A percentile compares a stretch with the other conserved stretches of the same genome.
phyloP scores from a whole-genome alignment of 768 basidiomycete species.

The Termitomyces sp. region DNA sequence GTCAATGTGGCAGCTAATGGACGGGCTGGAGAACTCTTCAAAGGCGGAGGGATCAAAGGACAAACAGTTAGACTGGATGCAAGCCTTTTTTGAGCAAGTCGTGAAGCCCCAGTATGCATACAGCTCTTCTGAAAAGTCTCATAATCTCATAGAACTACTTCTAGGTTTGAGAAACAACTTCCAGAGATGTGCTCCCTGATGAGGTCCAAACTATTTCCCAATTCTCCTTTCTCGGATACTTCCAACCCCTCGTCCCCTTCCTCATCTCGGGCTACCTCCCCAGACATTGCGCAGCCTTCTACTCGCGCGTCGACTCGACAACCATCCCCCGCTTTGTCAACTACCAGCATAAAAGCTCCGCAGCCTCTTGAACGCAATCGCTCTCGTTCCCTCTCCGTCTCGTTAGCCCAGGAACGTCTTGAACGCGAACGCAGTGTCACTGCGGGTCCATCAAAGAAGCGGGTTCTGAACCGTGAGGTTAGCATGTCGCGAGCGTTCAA shows the following conservation, averaged over 20 bases:
- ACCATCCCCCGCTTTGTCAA: slow-evolving; percentile 20
- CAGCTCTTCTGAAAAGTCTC: not conserved
- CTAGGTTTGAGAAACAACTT: slow-evolving; percentile 53
- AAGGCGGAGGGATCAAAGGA: slow-evolving; percentile 18
- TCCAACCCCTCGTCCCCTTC: slow-evolving; percentile 36
- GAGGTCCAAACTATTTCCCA: slow-evolving; percentile 63
- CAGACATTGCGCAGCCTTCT: slow-evolving; percentile 10
- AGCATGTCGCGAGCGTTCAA: slow-evolving; percentile 76
- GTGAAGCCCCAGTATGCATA: slow-evolving; percentile 59
- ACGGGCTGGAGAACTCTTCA: slow-evolving; percentile 24
- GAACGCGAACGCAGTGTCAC: slow-evolving; percentile 33
- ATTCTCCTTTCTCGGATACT: slow-evolving; percentile 59
- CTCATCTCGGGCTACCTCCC: slow-evolving; percentile 29
- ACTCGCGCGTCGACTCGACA: slow-evolving; percentile 7
- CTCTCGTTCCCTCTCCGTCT: slow-evolving; percentile 64
- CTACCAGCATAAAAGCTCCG: slow-evolving; percentile 14
- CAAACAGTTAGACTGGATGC: slow-evolving; percentile 65
- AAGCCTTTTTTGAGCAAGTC: slow-evolving; percentile 62
- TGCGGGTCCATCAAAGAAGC: slow-evolving; percentile 38
- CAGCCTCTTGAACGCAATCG: slow-evolving; percentile 36
- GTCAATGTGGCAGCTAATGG: slow-evolving; percentile 72
- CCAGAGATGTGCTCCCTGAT: slow-evolving; percentile 56
- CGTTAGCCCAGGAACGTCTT: slow-evolving; percentile 57
- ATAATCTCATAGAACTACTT: not conserved
- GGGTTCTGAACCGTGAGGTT: slow-evolving; percentile 62